Evolutionary conservation across 345 rosid genomes (phyloP).

Genomic region (Combretum micranthum): DNA sequence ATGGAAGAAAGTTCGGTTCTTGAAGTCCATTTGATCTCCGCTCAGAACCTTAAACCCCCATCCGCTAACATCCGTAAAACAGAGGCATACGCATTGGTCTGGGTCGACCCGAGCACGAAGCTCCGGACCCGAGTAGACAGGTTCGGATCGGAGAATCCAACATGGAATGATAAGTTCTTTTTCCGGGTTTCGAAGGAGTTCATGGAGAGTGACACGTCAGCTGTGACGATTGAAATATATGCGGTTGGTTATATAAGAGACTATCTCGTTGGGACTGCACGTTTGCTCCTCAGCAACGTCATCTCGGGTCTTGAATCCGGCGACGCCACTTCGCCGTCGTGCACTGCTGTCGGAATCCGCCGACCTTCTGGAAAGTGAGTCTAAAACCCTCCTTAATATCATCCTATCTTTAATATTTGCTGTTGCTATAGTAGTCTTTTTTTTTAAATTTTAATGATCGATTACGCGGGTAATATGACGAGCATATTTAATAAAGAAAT

Average conservation of each 20-base stretch:
- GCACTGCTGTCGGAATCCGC: conserved; percentile 70
- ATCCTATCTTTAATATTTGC: too few relatives aligned
- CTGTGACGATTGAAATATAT: conserved; percentile 66
- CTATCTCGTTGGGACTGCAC: conserved; percentile 58
- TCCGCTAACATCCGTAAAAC: conserved; percentile 41
- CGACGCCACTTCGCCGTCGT: conserved; percentile 34
- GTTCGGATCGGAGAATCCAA: conserved; percentile 58
- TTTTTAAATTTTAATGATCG: neutral
- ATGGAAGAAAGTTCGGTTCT: conserved; percentile 18
- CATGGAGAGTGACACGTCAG: conserved; percentile 65
- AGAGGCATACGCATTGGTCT: conserved; percentile 64
- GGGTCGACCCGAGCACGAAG: conserved; percentile 54
- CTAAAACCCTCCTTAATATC: too few relatives aligned
- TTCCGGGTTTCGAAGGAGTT: conserved; percentile 53
- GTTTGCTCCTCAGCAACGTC: conserved; percentile 61
- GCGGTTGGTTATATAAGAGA: conserved; percentile 62
- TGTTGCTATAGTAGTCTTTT: too few relatives aligned
- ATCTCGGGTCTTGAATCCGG: conserved; percentile 11
- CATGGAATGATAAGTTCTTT: conserved; percentile 84
- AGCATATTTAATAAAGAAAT: too few relatives aligned
- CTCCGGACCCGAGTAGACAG: conserved; percentile 64
- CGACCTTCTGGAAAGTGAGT: conserved; percentile 65
- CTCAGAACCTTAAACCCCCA: conserved; percentile 69
- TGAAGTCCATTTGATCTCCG: conserved; percentile 82
- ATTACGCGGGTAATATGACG: neutral